A percentile compares a stretch with the other conserved stretches of the same genome.
These are phyloP conservation scores for Xanthoconium purpureum DNA, from an alignment of 768 basidiomycete genomes.

Conservation along the genomic window DNA sequence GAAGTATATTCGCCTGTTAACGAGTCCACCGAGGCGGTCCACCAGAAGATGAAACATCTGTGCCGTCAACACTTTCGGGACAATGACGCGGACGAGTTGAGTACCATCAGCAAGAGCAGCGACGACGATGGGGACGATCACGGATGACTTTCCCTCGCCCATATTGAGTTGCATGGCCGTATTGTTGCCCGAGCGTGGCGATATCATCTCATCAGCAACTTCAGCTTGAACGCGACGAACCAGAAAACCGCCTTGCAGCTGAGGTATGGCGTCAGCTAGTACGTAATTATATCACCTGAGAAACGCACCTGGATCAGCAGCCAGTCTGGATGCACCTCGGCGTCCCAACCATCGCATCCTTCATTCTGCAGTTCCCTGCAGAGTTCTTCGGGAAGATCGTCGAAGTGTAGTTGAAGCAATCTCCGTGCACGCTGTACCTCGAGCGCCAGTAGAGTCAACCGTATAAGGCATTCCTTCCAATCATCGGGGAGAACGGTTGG, in stretches of 20 bases:
- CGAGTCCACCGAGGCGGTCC: conserved; percentile 42
- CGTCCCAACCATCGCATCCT: conserved; percentile 14
- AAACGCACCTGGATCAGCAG: conserved; percentile 41
- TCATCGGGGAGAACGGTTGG: conserved; percentile 3
- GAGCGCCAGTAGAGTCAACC: conserved; percentile 29
- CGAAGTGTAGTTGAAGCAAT: conserved; percentile 23
- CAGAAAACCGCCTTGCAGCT: conserved; percentile 47
- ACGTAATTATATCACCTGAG: background rate
- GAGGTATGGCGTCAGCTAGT: background rate
- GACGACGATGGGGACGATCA: no score
- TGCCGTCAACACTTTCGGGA: conserved; percentile 27
- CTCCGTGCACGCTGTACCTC: conserved; percentile 9
- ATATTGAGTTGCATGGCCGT: conserved; percentile 42
- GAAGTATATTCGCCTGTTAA: conserved; percentile 45
- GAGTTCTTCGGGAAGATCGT: conserved; percentile 30
- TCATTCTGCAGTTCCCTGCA: conserved; percentile 8
- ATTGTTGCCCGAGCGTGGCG: conserved; percentile 35
- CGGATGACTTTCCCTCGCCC: no score
- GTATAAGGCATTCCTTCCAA: conserved; percentile 34
- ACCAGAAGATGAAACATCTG: conserved; percentile 52
- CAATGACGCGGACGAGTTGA: conserved; percentile 37
- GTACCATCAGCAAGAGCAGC: no score
- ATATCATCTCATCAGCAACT: conserved; percentile 47
- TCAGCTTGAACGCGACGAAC: conserved; percentile 41
- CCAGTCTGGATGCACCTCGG: conserved; percentile 38